phyloP scores from a whole-genome alignment of 495 filamentous ascomycete genomes.

The Melanomma pulvis-pyrius region DNA sequence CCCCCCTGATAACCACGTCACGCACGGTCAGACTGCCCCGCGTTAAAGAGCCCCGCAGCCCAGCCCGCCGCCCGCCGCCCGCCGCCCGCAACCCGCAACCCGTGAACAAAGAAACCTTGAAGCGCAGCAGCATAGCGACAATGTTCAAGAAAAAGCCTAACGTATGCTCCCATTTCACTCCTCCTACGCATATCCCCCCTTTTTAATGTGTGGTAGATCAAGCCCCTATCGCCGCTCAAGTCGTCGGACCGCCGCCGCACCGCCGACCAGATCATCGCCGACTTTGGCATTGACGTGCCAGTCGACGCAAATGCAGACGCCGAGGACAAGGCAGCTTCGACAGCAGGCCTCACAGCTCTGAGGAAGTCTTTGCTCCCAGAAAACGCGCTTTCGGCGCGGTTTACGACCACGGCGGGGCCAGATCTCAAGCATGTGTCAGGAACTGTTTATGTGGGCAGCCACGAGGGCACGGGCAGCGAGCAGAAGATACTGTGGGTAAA shows the following conservation, averaged over 20 bases:
- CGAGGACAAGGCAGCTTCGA: slow-evolving; percentile 49
- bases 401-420: slow-evolving; percentile 70
- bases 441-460: slow-evolving; percentile 66
- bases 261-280: slow-evolving; percentile 69
- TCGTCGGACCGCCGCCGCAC: slow-evolving; percentile 73
- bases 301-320: slow-evolving; percentile 38
- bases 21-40: neutral
- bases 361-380: slow-evolving; percentile 69
- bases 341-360: slow-evolving; percentile 56
- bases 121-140: neutral
- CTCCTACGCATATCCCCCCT: neutral
- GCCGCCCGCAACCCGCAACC: too few species aligned
- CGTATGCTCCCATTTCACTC: slow-evolving; percentile 43
- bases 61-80: too few species aligned
- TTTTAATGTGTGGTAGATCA: slow-evolving; percentile 55
- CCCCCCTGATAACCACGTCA: too few species aligned
- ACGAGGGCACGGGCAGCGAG: slow-evolving; percentile 53
- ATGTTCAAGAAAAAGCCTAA: slow-evolving; percentile 86
- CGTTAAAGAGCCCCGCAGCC: neutral
- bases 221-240: slow-evolving; percentile 67
- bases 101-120: too few species aligned
- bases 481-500: slow-evolving; percentile 72
- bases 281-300: slow-evolving; percentile 59
- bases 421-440: slow-evolving; percentile 66
- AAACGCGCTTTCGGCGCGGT: slow-evolving; percentile 64